Evolutionary conservation across 2,329 filamentous ascomycete species (phyloP), one percentile per base, ranked within the genome.

Genomic region (Penicillium vulpinum): DNA sequence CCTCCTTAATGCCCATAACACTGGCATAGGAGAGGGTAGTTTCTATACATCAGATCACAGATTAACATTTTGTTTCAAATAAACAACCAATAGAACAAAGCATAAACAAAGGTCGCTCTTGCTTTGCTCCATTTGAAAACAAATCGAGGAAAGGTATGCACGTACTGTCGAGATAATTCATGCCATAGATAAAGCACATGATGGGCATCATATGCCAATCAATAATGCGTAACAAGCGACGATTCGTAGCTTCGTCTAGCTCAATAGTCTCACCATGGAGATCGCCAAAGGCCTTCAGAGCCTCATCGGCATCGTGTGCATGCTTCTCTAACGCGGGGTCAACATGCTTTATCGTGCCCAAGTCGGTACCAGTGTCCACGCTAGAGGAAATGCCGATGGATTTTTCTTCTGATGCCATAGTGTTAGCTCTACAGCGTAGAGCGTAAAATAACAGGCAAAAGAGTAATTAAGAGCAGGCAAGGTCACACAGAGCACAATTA

Each of bases 201-300:
- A 86, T 72, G 0, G 83, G 84, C 80, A 86, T 83, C 61, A 86
- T 71, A 66, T 85, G 82, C 79, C 77, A 81, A 69, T 89, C 86
- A 57, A 88, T 87, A 51, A 78, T 82, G 18, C 78, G 73, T n/a
- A 88, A 66, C 16, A 89, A 67, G n/a, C 82, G 74, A 61, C 79
- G 83, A 62, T 84, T 86, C 24, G 82, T 84, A 45, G 78, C 79
- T 60, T 81, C 81, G 52, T 83, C 83, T 35, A 87, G 71, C 35
- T 80, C 75, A 22, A 85, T 73, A 0, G 80, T 67, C 62, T 84
- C 76, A 22, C 82, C 83, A 1, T 79, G 73, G 46, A 78, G 65
- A 26, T 68, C 66, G 10, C 76, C 75, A 62, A 85, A 81, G 3
- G 81, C 84, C 62, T 84, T 82, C 78, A 86, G 76, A 28, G 84